Base-by-base conservation (phyloP, 176 grass and related monocot genomes). In the Ampelocalamus luodianensis region DNA sequence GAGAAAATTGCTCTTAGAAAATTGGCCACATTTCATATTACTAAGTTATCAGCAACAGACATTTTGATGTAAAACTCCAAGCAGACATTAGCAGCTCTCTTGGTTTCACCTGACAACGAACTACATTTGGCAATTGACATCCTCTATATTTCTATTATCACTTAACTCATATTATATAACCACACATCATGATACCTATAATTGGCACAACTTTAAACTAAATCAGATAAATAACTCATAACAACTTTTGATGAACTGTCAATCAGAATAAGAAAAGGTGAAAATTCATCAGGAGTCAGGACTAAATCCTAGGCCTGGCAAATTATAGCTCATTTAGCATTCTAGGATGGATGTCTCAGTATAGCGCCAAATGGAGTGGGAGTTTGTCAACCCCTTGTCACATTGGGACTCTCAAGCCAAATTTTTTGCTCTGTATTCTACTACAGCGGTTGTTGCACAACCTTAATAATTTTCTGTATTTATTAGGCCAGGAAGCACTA, bases 51-150 rank as follows among this genome's bases (percentile, higher is more conserved):
- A 43, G 64, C 50, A 66, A 49, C 39, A 80, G 54, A 24, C 17
- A 15, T 9, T 68, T 38, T 17, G 13, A 60, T 48, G 1, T 82
- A 66, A 60, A 89, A 27, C 38, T 59, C 68, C 13, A 89, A 89
- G 38, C 1, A 38, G 32, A 51, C 10, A 64, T 18, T 83, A 27
- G 7, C 20, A 74, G 23, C n/a, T 74, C 56, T 65, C 36, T 36
- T 81, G 45, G 46, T 55, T 80, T 39, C 16, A 74, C 74, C 39
- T 38, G 26, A 61, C 9, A 77, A 20, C 53, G 23, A 80, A 67
- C 44, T 58, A 63, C 61, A 64, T 64, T 64, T 64, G 61, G 11
- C 26, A 64, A 64, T 22, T 44, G 62, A 20, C 38, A 45, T 82
- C 61, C 5, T 66, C 60, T 51, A 50, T 50, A 66, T 18, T 79